Conservation (phyloP, 768 basidiomycete genomes). For the Tephrocybe rancida region DNA sequence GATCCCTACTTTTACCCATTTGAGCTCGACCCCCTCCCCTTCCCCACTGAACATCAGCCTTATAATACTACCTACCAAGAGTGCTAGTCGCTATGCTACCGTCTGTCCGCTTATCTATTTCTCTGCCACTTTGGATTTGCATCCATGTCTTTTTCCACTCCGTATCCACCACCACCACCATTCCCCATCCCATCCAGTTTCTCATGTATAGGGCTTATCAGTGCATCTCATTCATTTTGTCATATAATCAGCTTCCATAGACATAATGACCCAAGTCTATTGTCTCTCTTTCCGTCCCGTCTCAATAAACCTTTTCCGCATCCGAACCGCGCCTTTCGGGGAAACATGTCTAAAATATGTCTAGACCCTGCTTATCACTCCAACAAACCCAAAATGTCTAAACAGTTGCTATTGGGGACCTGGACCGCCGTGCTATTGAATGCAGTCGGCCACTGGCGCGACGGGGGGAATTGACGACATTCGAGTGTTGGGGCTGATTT, state of each 20-base stretch:
- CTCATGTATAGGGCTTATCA: constrained; percentile 12
- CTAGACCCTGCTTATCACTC: constrained; percentile 7
- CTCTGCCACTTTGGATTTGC: constrained; percentile 19
- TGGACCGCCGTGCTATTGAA: constrained; percentile 73
- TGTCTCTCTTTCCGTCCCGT: background rate
- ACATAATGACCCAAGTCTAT: background rate
- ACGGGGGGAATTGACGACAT: constrained; percentile 50
- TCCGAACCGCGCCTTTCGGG: background rate
- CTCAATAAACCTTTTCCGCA: background rate
- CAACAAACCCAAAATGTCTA: constrained; percentile 9
- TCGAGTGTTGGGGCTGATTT: constrained; percentile 49
- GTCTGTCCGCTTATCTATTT: constrained; percentile 27
- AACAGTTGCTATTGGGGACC: constrained; percentile 32
- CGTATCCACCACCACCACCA: constrained; percentile 8
- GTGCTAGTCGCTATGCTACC: constrained; percentile 51
- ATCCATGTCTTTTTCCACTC: constrained; percentile 20
- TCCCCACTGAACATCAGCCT: constrained; percentile 53
- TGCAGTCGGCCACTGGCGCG: constrained; percentile 54
- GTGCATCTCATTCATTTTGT: constrained; percentile 14
- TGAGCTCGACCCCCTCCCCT: constrained; percentile 74
- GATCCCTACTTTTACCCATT: constrained; percentile 65
- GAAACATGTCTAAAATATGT: background rate
- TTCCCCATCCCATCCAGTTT: constrained; percentile 2
- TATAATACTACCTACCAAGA: constrained; percentile 60
- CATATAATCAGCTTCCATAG: constrained; percentile 14